Base-by-base conservation (phyloP, 192 early-diverging fungal genomes). In the Coemansia sp. region DNA sequence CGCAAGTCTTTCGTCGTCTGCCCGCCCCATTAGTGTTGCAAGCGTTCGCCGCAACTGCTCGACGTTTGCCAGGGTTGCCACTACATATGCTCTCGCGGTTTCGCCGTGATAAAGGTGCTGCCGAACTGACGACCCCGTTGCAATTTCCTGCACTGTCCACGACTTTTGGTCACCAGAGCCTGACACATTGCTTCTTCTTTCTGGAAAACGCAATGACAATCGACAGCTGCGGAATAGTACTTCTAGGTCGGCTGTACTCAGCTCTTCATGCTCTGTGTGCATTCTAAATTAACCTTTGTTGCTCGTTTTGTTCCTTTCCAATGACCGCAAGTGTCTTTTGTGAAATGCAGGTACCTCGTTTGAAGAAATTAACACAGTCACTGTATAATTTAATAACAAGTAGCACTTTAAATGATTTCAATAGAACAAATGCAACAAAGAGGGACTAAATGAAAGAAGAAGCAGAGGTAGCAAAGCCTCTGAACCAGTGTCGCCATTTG, bases 21-120 rank as follows among this genome's bases (percentile, higher is more conserved):
- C 62, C 13, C 72, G 57, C 38, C 34, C 49, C 66, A 75, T 75
- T 41, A 56, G 25, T 7, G 63, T 38, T 21, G 72, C 72, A 18
- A 75, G 47, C 17, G 62, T 45, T 55, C 62, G 53, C 12, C 72
- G 66, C 37, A 69, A 44, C 27, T 69, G 67, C 57, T 75, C 72
- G 19, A 65, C 55, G 53, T 75, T 75, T 24, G 73, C 60, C 60
- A 76, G 48, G 4, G 61, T 47, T 12, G 63, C 63, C 7, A 69
- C 55, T 10, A 76, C 30, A 53, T 66, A 69, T 15, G 67, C 73
- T 8, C 49, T 48, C 1, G 55, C 63, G 13, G 30, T 25, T 24
- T 76, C 73, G 0, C 73, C 73, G 17, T 76, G 59, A 57, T 69
- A 69, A 8, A 76, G 55, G 9, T 47, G 62, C 61, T 30, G 47